Evolutionary conservation across 148 eudicot genomes (phyloP), one percentile per base, ranked within the genome.

Genomic region (Rhododendron griersonianum): DNA sequence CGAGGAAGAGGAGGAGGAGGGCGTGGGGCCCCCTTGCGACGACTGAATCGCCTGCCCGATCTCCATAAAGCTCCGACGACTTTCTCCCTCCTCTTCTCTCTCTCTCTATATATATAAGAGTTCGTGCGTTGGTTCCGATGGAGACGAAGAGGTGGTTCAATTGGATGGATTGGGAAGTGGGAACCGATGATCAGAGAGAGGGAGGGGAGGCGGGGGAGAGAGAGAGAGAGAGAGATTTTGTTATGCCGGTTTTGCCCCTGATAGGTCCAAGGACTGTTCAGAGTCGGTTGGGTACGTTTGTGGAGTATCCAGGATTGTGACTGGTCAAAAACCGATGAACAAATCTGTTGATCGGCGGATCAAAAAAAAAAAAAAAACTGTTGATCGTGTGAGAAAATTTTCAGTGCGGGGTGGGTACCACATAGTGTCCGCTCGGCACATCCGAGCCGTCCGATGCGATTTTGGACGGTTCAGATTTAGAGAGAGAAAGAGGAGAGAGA

Each of bases 41-140:
- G 84, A 83, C 84, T 88, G 80, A 44, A 77, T 48, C 80, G 87
- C 87, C 87, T 91, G 89, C 39, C 88, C 85, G 51, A 88, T 92
- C 92, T 90, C 94, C 93, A 93, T 93, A 7, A 19, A 28, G 85
- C 82, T 87, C 89, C 92, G 88, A 80, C 87, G 80, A 81, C n/a
- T 47, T 37, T 76, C 86, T 74, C 78, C 5, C 57, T 69, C 41
- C 84, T 63, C 11, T 41, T 19, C 14, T 45, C 33, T 45, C 55
- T 81, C 51, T 63, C 35, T 41, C 30, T 21, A 59, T 33, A 15
- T 15, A 5, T 47, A 47, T 9, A 15, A 15, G 79, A 75, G 3
- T 39, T 83, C 15, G 35, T 47, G 25, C 55, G 69, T 18, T 10
- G 67, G 69, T 25, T 41, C 37, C 50, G 53, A 8, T 5, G 19